Conservation (phyloP, 805 yeast species). For the Saccharomycopsis microspora region DNA sequence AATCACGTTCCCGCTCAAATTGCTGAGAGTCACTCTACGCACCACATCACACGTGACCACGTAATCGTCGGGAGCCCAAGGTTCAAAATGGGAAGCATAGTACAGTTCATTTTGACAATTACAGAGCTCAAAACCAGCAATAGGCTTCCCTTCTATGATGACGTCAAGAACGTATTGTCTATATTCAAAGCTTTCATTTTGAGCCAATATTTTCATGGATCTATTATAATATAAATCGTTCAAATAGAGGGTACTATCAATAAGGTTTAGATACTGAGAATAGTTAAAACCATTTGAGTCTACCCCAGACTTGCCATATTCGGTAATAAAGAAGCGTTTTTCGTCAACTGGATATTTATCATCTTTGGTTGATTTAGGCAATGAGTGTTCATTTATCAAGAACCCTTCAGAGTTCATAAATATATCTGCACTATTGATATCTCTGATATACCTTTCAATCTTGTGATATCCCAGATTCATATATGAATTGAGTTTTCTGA, state of each 20-base stretch:
- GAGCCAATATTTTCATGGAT: conserved; percentile 7
- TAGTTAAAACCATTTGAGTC: conserved; percentile 10
- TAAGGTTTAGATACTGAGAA: conserved; percentile 3
- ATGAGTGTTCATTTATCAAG: conserved; percentile 10
- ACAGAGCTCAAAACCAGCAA: neutral
- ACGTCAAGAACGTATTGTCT: conserved; percentile 7
- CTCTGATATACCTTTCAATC: conserved; percentile 25
- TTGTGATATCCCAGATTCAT: conserved; percentile 19
- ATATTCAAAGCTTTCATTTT: conserved; percentile 4
- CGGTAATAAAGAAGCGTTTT: conserved; percentile 18
- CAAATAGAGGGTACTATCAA: conserved; percentile 11
- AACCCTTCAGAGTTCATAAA: conserved; percentile 12
- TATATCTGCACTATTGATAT: conserved; percentile 27
- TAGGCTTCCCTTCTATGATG: conserved; percentile 10
- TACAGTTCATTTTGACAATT: neutral
- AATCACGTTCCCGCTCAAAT: conserved; percentile 24
- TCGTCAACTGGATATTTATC: conserved; percentile 19
- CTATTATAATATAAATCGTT: conserved; percentile 14
- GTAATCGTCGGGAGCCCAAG: conserved; percentile 9
- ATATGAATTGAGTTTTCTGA: conserved; percentile 8
- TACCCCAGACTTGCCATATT: conserved; percentile 4
- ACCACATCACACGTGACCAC: conserved; percentile 5
- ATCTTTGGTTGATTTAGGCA: conserved; percentile 19
- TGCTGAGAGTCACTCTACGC: conserved; percentile 6
- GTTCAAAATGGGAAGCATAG: neutral